Percentiles rank a stretch among this genome's conserved stretches.
phyloP scores from a whole-genome alignment of 2,329 filamentous ascomycete species.

The Sclerotinia trifoliorum region DNA sequence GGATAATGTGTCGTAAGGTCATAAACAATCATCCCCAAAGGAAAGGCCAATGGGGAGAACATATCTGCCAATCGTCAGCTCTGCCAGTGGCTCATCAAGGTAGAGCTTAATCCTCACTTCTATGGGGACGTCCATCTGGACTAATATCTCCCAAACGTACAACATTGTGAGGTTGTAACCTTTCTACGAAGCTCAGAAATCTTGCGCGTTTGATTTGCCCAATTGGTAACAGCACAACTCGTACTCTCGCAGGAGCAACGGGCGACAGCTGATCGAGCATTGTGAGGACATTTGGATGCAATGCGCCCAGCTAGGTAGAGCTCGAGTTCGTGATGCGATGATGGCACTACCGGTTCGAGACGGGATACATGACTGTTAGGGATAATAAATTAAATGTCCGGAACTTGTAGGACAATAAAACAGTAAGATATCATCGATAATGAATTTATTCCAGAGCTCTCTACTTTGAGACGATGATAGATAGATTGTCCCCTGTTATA shows the following conservation, averaged over 20 bases:
- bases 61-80: constrained; percentile 60
- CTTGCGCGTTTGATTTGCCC: constrained; percentile 80
- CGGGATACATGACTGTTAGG: constrained; percentile 7
- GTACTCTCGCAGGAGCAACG: constrained; percentile 86
- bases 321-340: constrained; percentile 1
- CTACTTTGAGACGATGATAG: constrained; percentile 1
- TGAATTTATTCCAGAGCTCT: constrained; percentile 8
- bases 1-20: constrained; percentile 79
- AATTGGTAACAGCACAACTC: constrained; percentile 81
- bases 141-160: constrained; percentile 84
- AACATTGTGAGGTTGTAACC: constrained; percentile 75
- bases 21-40: constrained; percentile 82
- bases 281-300: constrained; percentile 51
- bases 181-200: constrained; percentile 75
- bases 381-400: constrained; percentile 15
- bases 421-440: not conserved
- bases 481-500: constrained; percentile 22
- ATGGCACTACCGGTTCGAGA: constrained; percentile 1
- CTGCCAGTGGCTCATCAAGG: not conserved
- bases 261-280: constrained; percentile 92
- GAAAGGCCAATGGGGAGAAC: constrained; percentile 90
- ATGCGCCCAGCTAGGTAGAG: constrained; percentile 32
- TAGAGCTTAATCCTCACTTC: constrained; percentile 61
- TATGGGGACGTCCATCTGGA: constrained; percentile 78
- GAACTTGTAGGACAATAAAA: not conserved